Conservation (phyloP, 225 moss, liverwort and hornwort species). For the Thuidium tamariscinum region DNA sequence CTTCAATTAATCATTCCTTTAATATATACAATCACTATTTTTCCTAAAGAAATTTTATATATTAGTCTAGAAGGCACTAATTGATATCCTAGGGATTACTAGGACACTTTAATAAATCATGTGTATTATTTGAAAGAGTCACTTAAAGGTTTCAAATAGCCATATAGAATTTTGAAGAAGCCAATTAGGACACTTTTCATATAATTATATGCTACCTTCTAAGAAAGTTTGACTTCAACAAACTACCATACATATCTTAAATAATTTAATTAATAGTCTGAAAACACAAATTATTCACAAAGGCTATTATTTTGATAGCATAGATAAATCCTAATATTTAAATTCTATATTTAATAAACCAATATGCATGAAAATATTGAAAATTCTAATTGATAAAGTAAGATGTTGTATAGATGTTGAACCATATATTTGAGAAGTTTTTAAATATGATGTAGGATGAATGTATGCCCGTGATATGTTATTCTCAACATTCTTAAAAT, state of each 20-base stretch:
- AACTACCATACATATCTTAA: not conserved
- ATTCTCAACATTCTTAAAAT: too few species aligned
- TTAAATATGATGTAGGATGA: not conserved
- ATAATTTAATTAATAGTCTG: not conserved
- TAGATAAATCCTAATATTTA: too few species aligned
- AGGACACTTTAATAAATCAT: not conserved
- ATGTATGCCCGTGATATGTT: not conserved
- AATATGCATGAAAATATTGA: too few species aligned
- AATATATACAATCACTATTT: not conserved
- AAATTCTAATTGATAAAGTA: not conserved
- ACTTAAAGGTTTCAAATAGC: not conserved
- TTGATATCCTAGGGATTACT: rapidly evolving
- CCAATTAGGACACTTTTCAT: not conserved
- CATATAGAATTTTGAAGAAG: not conserved
- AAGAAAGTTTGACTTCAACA: not conserved
- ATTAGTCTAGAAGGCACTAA: rapidly evolving
- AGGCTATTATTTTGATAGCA: too few species aligned
- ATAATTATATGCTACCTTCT: not conserved
- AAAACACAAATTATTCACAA: too few species aligned
- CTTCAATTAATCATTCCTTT: too few species aligned
- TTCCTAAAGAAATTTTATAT: not conserved
- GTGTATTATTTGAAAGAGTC: not conserved
- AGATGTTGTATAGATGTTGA: not conserved
- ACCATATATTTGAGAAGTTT: not conserved
- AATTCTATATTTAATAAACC: too few species aligned